Base-by-base conservation (phyloP, 177 flowering plant species). In the Vitis hybrid region DNA sequence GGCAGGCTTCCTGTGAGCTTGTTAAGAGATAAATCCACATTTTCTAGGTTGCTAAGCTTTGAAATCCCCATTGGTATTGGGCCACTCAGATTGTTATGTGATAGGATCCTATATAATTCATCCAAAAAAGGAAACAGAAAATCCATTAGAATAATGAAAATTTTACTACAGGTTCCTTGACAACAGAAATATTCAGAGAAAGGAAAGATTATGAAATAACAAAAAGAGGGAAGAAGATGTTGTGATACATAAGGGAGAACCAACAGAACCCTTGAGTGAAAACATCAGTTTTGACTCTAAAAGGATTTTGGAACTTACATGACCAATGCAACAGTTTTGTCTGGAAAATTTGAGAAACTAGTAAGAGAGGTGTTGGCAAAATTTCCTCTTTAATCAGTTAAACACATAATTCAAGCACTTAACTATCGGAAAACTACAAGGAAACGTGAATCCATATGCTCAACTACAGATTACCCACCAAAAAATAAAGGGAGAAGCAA, bases 71-170 rank as follows among this genome's bases (percentile, higher is more conserved):
- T 70, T 10, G 99, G 99, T 45, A 95, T 75, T 7, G 84, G 72
- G 10, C 99, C 99, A 10, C 71, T 73, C 18, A 95, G 80, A 67
- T 83, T 86, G 85, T 95, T 95, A 63, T 82, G 82, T 3, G 91
- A 80, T 29, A 95, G 66, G 49, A 74, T 77, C 84, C 98, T 95
- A 68, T 67, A 67, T 10, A 77, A 78, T 66, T 60, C 22, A 77
- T 50, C 31, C 69, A 73, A 75, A 61, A 54, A 49, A 53, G 52
- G 56, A 52, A 22, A 31, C 6, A 48, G 2, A 49, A 59, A 54
- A 66, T 11, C 49, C 10, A 67, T 70, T 48, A 64, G 65, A 63
- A 64, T 50, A 2, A 71, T 56, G 29, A 68, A 53, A 58, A 52
- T 39, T 39, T 39, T 39, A 39, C 48, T 8, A 39, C 48, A 39